Evolutionary conservation across 306 rosid species (phyloP).

Genomic region (Casuarina equisetifolia): DNA sequence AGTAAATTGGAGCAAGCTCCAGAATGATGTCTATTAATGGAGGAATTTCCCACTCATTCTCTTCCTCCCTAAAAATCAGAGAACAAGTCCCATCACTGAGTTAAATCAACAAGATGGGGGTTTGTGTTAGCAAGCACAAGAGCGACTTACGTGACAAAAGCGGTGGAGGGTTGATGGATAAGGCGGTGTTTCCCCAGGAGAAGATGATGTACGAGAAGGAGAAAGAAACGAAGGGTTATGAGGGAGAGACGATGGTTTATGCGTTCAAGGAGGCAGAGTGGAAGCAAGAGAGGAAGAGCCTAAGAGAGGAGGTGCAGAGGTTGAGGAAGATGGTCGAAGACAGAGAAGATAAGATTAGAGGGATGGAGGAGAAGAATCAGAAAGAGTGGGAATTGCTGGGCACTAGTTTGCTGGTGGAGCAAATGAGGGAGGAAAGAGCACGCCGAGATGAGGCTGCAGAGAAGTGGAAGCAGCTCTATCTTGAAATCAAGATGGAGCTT

Average conservation of each 20-base stretch:
- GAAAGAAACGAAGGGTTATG: constrained; percentile 50
- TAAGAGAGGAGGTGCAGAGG: constrained; percentile 69
- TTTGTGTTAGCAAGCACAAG: constrained; percentile 41
- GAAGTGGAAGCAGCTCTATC: constrained; percentile 94
- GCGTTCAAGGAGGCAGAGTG: constrained; percentile 81
- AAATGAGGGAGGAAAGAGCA: constrained; percentile 72
- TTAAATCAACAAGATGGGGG: constrained; percentile 49
- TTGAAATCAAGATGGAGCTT: constrained; percentile 80
- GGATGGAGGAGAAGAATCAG: constrained; percentile 26
- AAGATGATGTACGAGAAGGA: constrained; percentile 64
- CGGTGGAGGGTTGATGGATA: constrained; percentile 48
- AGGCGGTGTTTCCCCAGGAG: constrained; percentile 54
- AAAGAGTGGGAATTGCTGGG: constrained; percentile 56
- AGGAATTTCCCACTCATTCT: constrained; percentile 9
- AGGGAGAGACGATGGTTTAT: constrained; percentile 70
- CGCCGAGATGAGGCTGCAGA: constrained; percentile 83
- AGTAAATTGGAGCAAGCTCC: constrained; percentile 26
- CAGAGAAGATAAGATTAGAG: constrained; percentile 58
- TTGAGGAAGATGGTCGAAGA: constrained; percentile 60
- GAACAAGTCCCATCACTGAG: too few species aligned
- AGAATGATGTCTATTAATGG: constrained; percentile 19
- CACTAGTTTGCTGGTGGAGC: constrained; percentile 54
- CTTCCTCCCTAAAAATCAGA: too few species aligned
- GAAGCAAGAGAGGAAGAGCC: constrained; percentile 78
- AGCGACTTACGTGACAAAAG: constrained; percentile 33